These are phyloP conservation scores for Aspergillus ellipticus DNA, from an alignment of 495 filamentous ascomycete genomes.

Conservation along the genomic window DNA sequence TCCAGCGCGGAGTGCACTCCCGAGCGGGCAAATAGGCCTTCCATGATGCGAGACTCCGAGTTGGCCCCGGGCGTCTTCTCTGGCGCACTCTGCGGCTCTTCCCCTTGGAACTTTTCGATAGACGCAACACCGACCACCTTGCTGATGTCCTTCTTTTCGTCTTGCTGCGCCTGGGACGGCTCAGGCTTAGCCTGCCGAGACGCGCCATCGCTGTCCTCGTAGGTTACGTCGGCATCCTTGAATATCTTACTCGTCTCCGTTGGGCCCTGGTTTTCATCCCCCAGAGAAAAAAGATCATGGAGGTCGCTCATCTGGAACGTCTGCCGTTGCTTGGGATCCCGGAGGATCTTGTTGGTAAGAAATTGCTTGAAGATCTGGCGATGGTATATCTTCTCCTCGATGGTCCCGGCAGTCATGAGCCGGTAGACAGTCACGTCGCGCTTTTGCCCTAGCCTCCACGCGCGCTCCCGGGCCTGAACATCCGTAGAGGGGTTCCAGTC, in stretches of 20 bases:
- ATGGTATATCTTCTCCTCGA: slow-evolving; percentile 99
- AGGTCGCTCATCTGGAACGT: slow-evolving; percentile 82
- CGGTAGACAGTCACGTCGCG: slow-evolving; percentile 91
- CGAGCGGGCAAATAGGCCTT: slow-evolving; percentile 78
- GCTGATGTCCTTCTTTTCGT: slow-evolving; percentile 41
- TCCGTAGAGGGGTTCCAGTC: slow-evolving; percentile 98
- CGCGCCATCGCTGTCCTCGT: slow-evolving; percentile 16
- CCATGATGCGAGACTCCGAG: slow-evolving; percentile 67
- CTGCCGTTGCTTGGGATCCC: slow-evolving; percentile 84
- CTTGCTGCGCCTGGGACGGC: slow-evolving; percentile 16
- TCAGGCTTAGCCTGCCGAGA: slow-evolving; percentile 20
- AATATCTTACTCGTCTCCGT: slow-evolving; percentile 87
- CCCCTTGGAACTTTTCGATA: slow-evolving; percentile 50
- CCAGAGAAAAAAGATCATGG: slow-evolving; percentile 85
- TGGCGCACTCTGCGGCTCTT: slow-evolving; percentile 31
- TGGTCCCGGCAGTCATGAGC: slow-evolving; percentile 93
- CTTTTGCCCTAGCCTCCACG: slow-evolving; percentile 94
- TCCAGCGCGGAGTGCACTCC: slow-evolving; percentile 82
- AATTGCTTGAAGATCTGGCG: slow-evolving; percentile 98
- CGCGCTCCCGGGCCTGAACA: slow-evolving; percentile 89
- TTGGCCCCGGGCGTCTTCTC: slow-evolving; percentile 39
- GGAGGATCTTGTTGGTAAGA: slow-evolving; percentile 87
- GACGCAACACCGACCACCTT: slow-evolving; percentile 55
- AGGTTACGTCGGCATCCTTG: slow-evolving; percentile 72
- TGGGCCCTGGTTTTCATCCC: slow-evolving; percentile 58